Evolutionary conservation across 2,329 filamentous ascomycete genomes (phyloP).

Genomic region (Trichoderma sp.): DNA sequence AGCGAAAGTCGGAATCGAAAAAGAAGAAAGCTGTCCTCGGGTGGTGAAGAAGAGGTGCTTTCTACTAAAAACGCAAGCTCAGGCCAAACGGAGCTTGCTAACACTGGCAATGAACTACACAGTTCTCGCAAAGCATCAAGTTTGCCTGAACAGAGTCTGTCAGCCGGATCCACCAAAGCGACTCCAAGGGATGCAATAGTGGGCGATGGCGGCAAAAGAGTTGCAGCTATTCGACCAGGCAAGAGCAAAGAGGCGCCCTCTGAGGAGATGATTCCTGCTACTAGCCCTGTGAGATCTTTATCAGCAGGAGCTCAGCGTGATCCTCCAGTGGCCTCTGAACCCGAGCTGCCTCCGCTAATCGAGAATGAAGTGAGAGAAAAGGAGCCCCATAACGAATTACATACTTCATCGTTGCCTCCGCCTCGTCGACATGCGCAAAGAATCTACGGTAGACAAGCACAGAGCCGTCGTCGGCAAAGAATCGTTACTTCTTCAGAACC

Average conservation of each 20-base stretch:
- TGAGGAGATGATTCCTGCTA: slow-evolving; percentile 40
- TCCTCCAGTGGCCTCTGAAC: slow-evolving; percentile 27
- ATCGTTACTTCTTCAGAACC: slow-evolving; percentile 2
- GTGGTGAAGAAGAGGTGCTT: background rate
- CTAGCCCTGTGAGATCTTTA: slow-evolving; percentile 35
- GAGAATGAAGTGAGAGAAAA: slow-evolving; percentile 22
- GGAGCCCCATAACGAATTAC: slow-evolving; percentile 20
- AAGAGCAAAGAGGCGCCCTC: slow-evolving; percentile 25
- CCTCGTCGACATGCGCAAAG: slow-evolving; percentile 12
- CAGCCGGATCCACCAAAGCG: slow-evolving; percentile 33
- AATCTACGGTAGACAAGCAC: background rate
- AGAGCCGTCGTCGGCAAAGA: background rate
- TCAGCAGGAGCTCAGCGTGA: slow-evolving; percentile 27
- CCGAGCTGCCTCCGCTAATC: slow-evolving; percentile 36
- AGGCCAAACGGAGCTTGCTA: background rate
- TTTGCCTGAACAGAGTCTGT: slow-evolving; percentile 28
- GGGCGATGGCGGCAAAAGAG: slow-evolving; percentile 18
- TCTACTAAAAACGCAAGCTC: background rate
- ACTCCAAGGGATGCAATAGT: slow-evolving; percentile 28
- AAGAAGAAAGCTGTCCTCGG: slow-evolving; percentile 24
- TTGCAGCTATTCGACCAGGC: slow-evolving; percentile 15
- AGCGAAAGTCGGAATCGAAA: slow-evolving; percentile 29
- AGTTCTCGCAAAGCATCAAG: slow-evolving; percentile 28
- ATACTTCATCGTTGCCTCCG: slow-evolving; percentile 5
- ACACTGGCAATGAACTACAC: slow-evolving; percentile 16